Evolutionary conservation across 208 protist genomes (phyloP).

Genomic region (Crithidia fasciculata): DNA sequence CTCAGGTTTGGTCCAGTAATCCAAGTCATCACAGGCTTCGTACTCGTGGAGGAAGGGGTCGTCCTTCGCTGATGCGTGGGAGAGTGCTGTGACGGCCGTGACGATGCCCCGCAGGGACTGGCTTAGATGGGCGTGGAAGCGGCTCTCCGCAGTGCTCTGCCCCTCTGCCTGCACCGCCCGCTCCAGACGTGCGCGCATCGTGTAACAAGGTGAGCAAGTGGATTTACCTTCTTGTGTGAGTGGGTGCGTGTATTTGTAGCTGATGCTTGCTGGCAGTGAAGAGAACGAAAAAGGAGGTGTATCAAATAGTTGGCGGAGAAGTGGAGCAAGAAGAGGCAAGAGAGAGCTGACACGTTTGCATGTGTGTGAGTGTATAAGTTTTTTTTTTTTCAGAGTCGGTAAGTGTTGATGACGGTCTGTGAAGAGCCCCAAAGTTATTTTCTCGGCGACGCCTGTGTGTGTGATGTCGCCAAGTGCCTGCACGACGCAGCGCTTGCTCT

Average conservation of each 20-base stretch:
- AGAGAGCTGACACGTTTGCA: no score
- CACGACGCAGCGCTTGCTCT: no score
- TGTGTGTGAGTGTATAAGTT: no score
- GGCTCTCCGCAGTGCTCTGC: background rate
- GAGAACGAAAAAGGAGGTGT: no score
- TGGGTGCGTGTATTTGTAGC: background rate
- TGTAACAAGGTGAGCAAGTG: background rate
- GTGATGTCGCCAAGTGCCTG: no score
- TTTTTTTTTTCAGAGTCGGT: no score
- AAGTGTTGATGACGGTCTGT: no score
- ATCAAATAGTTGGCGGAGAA: no score
- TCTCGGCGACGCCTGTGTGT: no score
- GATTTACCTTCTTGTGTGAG: background rate
- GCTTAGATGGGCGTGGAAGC: slow-evolving; percentile 1
- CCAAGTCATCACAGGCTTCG: slow-evolving; percentile 1
- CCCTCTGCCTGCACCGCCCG: slow-evolving; percentile 20
- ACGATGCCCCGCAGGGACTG: background rate
- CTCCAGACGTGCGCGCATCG: slow-evolving; percentile 29
- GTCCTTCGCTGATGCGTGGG: background rate
- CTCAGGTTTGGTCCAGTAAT: slow-evolving; percentile 23
- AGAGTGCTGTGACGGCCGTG: background rate
- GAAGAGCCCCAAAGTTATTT: no score
- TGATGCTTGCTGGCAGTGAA: background rate
- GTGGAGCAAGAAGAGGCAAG: background rate
- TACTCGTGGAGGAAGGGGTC: background rate